phyloP scores from a whole-genome alignment of 1,284 basidiomycete species.

The Cryptococcus sp. region DNA sequence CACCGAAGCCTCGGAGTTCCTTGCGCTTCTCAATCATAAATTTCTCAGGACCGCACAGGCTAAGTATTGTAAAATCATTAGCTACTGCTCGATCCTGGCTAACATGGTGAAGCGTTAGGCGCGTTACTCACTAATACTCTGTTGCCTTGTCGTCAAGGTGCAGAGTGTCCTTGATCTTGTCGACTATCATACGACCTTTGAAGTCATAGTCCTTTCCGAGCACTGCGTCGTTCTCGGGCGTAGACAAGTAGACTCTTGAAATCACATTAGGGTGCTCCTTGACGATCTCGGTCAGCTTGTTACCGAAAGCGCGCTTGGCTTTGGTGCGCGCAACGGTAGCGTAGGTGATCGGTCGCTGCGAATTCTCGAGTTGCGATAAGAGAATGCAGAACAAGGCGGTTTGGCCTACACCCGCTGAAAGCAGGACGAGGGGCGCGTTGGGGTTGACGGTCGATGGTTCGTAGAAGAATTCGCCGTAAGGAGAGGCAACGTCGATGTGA shows the following conservation, averaged over 20 bases:
- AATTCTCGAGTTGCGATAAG: conserved; percentile 23
- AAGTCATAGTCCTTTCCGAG: conserved; percentile 20
- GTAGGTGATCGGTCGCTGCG: conserved; percentile 17
- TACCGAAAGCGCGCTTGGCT: conserved; percentile 17
- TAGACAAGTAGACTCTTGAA: conserved; percentile 26
- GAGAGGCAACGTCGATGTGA: conserved; percentile 32
- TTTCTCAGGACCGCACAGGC: conserved; percentile 35
- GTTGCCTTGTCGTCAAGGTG: conserved; percentile 26
- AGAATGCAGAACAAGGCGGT: conserved; percentile 44
- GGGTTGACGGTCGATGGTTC: conserved; percentile 13
- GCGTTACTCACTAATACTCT: conserved; percentile 29
- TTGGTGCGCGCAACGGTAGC: conserved; percentile 17
- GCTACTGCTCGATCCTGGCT: background rate
- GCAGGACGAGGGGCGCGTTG: conserved; percentile 35
- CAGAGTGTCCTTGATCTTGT: conserved; percentile 19
- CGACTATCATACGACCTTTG: conserved; percentile 22
- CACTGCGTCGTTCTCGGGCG: conserved; percentile 5
- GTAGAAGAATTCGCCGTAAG: conserved; percentile 40
- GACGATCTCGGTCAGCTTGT: conserved; percentile 16
- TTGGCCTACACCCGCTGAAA: conserved; percentile 44
- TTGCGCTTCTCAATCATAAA: conserved; percentile 31
- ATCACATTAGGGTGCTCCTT: conserved; percentile 23
- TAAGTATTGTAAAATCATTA: conserved; percentile 1
- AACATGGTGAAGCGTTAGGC: background rate
- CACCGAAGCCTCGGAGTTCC: conserved; percentile 23